phyloP scores from a whole-genome alignment of 805 yeast genomes.

The Wickerhamiella siamensis region DNA sequence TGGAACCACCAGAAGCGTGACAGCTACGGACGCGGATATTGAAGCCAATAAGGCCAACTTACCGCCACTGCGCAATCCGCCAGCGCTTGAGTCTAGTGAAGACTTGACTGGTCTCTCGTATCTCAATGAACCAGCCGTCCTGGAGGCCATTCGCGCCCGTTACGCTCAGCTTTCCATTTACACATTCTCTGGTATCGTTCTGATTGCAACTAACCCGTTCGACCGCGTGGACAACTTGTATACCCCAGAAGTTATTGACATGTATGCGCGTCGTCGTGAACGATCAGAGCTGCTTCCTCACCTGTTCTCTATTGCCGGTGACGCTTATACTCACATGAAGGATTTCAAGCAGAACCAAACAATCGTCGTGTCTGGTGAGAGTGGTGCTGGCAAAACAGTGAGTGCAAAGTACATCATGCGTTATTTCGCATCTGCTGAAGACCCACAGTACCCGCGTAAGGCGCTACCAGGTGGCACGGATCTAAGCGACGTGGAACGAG shows the following conservation, averaged over 20 bases:
- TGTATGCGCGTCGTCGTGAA: conserved; percentile 70
- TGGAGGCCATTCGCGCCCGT: conserved; percentile 82
- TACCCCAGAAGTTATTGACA: conserved; percentile 84
- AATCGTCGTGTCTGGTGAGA: conserved; percentile 92
- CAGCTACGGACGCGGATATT: conserved; percentile 16
- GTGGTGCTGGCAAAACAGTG: conserved; percentile 98
- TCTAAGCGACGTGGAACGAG: conserved; percentile 84
- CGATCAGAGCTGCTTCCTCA: conserved; percentile 96
- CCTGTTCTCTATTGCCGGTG: conserved; percentile 93
- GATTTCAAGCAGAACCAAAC: conserved; percentile 78
- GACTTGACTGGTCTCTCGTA: conserved; percentile 87
- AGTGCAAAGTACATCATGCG: conserved; percentile 96
- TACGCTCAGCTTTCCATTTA: conserved; percentile 82
- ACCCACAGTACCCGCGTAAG: conserved; percentile 25
- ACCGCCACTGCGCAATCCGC: conserved; percentile 82
- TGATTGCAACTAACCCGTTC: conserved; percentile 93
- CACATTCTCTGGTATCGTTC: conserved; percentile 92
- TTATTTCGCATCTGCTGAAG: conserved; percentile 88
- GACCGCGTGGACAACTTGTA: conserved; percentile 83
- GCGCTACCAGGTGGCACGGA: conserved; percentile 28
- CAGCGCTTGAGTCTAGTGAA: conserved; percentile 81
- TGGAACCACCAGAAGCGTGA: conserved; percentile 22
- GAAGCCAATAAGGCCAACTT: conserved; percentile 39
- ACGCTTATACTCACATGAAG: conserved; percentile 91
- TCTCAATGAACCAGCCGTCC: conserved; percentile 89